These are phyloP conservation scores for Diaporthe australafricana DNA, from an alignment of 2,329 filamentous ascomycete genomes.

Conservation along the genomic window DNA sequence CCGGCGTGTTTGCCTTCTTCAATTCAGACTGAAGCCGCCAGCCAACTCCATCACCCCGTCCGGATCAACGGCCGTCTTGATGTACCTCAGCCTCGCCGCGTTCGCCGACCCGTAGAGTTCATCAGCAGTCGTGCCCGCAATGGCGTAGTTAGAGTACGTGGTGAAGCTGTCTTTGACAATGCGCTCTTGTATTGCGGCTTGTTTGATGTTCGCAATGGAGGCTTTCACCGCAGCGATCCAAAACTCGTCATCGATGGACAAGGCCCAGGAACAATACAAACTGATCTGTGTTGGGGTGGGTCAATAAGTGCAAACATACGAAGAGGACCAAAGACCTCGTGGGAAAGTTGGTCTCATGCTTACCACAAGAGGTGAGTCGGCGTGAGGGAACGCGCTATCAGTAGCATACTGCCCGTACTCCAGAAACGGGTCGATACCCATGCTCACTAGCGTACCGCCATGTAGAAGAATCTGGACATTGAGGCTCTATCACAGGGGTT, in stretches of 20 bases:
- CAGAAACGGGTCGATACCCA: constrained; percentile 47
- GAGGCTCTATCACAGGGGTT: background rate
- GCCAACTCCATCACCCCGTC: constrained; percentile 44
- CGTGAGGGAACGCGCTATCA: constrained; percentile 46
- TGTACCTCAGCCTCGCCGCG: constrained; percentile 38
- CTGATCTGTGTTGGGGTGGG: constrained; percentile 40
- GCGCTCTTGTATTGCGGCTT: constrained; percentile 44
- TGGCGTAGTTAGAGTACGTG: constrained; percentile 44
- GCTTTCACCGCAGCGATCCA: constrained; percentile 43
- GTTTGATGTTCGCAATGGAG: constrained; percentile 41
- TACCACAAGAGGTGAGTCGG: constrained; percentile 43
- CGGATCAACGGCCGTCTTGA: constrained; percentile 41
- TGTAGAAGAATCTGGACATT: constrained; percentile 18
- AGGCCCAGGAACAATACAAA: constrained; percentile 44
- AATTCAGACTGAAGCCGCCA: constrained; percentile 38
- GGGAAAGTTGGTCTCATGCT: background rate
- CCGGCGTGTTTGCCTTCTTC: background rate
- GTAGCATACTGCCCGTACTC: constrained; percentile 45
- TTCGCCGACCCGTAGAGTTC: constrained; percentile 40
- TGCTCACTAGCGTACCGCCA: constrained; percentile 40
- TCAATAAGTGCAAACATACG: background rate
- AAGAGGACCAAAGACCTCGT: too few species aligned
- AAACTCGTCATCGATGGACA: constrained; percentile 42
- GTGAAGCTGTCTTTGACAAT: constrained; percentile 43
- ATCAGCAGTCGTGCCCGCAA: constrained; percentile 38